phyloP scores from a whole-genome alignment of 2,329 filamentous ascomycete genomes.

The Neopestalotiopsis clavispora region DNA sequence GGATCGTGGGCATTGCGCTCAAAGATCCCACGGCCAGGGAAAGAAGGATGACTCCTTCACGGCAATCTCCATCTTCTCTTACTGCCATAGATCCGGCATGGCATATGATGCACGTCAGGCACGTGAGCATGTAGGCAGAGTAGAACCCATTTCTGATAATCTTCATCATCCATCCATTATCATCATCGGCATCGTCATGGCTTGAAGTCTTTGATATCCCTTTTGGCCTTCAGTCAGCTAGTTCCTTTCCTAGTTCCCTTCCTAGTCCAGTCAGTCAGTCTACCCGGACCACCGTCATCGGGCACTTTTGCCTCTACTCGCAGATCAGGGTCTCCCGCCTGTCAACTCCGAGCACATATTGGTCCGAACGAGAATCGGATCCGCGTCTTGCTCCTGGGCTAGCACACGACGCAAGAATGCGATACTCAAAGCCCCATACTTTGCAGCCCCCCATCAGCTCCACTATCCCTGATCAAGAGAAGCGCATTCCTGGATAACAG shows the following conservation, averaged over 20 bases:
- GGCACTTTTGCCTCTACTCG: neutral
- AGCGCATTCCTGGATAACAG: neutral
- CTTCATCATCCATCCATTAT: neutral
- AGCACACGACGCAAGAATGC: neutral
- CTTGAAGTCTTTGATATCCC: no score
- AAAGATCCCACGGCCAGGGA: neutral
- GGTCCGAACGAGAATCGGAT: neutral
- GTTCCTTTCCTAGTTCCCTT: no score
- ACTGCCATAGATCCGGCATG: neutral
- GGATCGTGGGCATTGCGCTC: neutral
- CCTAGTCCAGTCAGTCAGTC: neutral
- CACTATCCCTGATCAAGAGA: conserved; percentile 2
- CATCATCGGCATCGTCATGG: neutral
- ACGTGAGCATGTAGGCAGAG: neutral
- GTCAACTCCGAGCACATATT: neutral
- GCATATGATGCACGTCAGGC: no score
- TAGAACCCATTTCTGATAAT: neutral
- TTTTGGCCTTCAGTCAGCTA: neutral
- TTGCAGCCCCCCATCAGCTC: neutral
- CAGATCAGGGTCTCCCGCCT: neutral
- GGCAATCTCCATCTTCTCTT: neutral
- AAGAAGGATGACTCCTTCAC: neutral
- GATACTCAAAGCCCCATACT: neutral
- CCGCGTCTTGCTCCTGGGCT: neutral
- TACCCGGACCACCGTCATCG: neutral